These are phyloP conservation scores for Saccharomycopsis olivae DNA, from an alignment of 805 yeast genomes.

Conservation along the genomic window DNA sequence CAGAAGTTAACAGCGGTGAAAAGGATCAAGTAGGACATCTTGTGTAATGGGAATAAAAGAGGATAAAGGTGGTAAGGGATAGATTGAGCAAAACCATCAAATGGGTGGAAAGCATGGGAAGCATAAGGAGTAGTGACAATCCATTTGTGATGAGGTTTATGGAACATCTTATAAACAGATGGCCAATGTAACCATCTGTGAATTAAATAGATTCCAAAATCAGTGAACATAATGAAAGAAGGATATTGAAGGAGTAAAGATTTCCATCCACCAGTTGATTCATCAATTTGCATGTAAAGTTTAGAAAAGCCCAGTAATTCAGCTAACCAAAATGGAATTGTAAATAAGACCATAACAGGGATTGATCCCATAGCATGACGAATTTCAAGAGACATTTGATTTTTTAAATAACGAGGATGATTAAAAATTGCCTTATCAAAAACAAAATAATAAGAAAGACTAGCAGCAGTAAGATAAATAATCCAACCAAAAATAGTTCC, in stretches of 20 bases:
- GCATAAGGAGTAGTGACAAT: constrained; percentile 97
- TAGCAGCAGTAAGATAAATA: constrained; percentile 68
- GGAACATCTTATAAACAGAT: constrained; percentile 68
- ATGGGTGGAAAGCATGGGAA: constrained; percentile 97
- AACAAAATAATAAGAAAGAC: constrained; percentile 63
- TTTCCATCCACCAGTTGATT: constrained; percentile 56
- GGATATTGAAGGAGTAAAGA: constrained; percentile 62
- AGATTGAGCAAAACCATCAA: constrained; percentile 90
- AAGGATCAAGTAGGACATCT: constrained; percentile 65
- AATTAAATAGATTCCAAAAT: constrained; percentile 80
- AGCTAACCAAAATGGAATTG: constrained; percentile 81
- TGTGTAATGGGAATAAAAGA: constrained; percentile 85
- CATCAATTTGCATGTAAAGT: constrained; percentile 57
- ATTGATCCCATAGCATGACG: constrained; percentile 69
- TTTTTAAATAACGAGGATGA: constrained; percentile 92
- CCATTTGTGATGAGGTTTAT: constrained; percentile 99
- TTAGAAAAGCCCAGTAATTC: constrained; percentile 80
- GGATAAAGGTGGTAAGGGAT: constrained; percentile 92
- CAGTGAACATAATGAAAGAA: constrained; percentile 82
- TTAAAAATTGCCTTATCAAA: constrained; percentile 86
- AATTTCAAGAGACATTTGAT: constrained; percentile 82
- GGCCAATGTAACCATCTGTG: constrained; percentile 97
- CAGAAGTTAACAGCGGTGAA: constrained; percentile 92
- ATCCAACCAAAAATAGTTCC: constrained; percentile 80
- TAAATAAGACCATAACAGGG: constrained; percentile 79